Base-by-base conservation (phyloP, 192 early-diverging fungal genomes). In the Linnemannia schmuckeri region DNA sequence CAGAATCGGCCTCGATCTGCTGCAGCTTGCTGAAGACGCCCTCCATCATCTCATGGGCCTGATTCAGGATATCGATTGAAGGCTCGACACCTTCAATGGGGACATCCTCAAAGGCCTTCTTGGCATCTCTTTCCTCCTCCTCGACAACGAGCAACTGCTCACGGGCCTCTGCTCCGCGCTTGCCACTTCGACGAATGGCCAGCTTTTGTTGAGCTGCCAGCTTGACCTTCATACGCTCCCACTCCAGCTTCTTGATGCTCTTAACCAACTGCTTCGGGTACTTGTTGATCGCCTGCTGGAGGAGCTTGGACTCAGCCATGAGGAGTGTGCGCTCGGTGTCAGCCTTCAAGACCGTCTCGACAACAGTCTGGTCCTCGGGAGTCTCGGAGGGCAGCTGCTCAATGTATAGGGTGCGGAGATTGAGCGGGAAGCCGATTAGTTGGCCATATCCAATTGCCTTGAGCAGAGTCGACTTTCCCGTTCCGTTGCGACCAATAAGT, bases 351-450 rank as follows among this genome's bases (percentile, higher is more conserved):
- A 96, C 93, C 0, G 92, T 88, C 41, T 94, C 93, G 0, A 97
- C 72, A 2, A 94, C 91, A 74, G 85, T 92, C 54, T 85, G 79
- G 12, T 78, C 72, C 52, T 81, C 85, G 13, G 85, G 85, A 13
- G 83, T 88, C 41, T 91, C 88, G 15, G 92, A 92, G 41, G 95
- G 93, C 57, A 97, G 82, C 82, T 97, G 97, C 80, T 95, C 94
- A 74, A 98, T 94, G 81, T 97, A 95, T 33, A 97, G 89, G 4
- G 95, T 93, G 52, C 91, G 86, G 72, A 98, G 83, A 87, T 97
- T 97, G 47, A 92, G 91, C 0, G 97, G 97, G 46, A 97, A 94
- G 2, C 97, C 97, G 38, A 96, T 91, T 24, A 98, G 78, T 18
- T 89, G 78, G 15, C 91, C 91, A 38, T 94, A 78, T 13, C 91